Conservation (phyloP, 306 rosid genomes). For the Vicia villosa region DNA sequence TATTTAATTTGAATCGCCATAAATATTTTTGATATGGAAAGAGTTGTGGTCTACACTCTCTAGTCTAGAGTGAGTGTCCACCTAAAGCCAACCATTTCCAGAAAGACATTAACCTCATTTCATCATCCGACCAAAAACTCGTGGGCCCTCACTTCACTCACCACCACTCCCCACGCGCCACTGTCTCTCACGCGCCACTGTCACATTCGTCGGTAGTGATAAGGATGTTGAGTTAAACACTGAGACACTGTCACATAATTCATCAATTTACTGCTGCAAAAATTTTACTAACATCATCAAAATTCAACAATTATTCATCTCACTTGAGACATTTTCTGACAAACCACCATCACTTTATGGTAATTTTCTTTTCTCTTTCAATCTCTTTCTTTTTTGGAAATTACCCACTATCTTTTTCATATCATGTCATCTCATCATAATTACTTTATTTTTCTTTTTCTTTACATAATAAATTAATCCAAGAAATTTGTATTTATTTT, state of each 20-base stretch:
- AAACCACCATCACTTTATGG: slow-evolving; percentile 25
- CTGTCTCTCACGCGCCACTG: slow-evolving; percentile 10
- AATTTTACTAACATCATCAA: background rate
- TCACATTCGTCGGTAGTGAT: background rate
- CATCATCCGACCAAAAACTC: slow-evolving; percentile 45
- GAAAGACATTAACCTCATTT: background rate
- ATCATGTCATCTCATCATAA: slow-evolving; percentile 36
- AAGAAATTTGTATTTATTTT: too few relatives aligned
- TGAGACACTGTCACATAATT: slow-evolving; percentile 21
- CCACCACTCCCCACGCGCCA: slow-evolving; percentile 21
- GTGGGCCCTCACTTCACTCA: slow-evolving; percentile 47
- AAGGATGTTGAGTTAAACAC: slow-evolving; percentile 37
- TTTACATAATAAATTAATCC: too few relatives aligned
- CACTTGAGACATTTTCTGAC: slow-evolving; percentile 40
- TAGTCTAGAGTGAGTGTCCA: slow-evolving; percentile 15
- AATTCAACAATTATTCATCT: background rate
- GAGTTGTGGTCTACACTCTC: background rate
- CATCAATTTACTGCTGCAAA: background rate
- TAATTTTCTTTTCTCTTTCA: slow-evolving; percentile 8
- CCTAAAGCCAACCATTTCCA: slow-evolving; percentile 28
- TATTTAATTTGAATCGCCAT: too few relatives aligned
- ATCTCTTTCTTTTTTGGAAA: slow-evolving; percentile 22
- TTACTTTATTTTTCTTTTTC: background rate
- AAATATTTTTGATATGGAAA: background rate
- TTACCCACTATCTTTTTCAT: slow-evolving; percentile 36